A percentile compares a stretch with the other conserved stretches of the same genome.
These are phyloP conservation scores for Aegilops sharonensis DNA, from an alignment of 176 grass and related monocot species.

Conservation along the genomic window DNA sequence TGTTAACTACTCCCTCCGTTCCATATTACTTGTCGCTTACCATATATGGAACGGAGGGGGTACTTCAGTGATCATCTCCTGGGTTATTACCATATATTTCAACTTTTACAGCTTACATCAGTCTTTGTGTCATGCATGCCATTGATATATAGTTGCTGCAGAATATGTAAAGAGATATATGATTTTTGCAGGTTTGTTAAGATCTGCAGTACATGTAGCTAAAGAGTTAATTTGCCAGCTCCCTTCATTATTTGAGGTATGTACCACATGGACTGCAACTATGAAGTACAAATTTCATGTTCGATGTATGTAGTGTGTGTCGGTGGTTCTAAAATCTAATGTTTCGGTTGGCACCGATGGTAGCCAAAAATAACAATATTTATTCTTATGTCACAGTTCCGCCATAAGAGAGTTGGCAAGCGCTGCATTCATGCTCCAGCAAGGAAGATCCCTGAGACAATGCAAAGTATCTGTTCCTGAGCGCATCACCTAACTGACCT, in stretches of 20 bases:
- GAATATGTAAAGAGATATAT: not conserved
- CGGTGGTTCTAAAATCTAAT: not conserved
- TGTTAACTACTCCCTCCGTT: not conserved
- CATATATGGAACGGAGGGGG: too few species aligned
- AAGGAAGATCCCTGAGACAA: slow-evolving; percentile 66
- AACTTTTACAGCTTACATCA: not conserved
- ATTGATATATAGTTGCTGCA: not conserved
- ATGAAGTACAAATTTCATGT: not conserved
- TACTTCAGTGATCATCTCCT: not conserved
- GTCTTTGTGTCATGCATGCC: not conserved
- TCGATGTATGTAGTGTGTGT: not conserved
- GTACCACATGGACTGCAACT: not conserved
- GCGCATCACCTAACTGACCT: too few species aligned
- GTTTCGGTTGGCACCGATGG: slow-evolving; percentile 39
- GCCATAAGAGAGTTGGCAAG: slow-evolving; percentile 47
- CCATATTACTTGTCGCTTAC: too few species aligned
- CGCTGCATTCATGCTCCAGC: slow-evolving; percentile 65
- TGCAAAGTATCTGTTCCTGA: slow-evolving; percentile 61
- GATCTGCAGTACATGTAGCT: not conserved
- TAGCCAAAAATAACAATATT: slow-evolving; percentile 47
- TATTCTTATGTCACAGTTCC: slow-evolving; percentile 62
- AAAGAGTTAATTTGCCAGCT: not conserved
- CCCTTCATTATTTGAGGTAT: not conserved
- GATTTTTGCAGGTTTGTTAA: not conserved
- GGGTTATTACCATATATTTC: not conserved